phyloP scores from a whole-genome alignment of 371 early-diverging fungal genomes.

The Lichtheimia ramosa region DNA sequence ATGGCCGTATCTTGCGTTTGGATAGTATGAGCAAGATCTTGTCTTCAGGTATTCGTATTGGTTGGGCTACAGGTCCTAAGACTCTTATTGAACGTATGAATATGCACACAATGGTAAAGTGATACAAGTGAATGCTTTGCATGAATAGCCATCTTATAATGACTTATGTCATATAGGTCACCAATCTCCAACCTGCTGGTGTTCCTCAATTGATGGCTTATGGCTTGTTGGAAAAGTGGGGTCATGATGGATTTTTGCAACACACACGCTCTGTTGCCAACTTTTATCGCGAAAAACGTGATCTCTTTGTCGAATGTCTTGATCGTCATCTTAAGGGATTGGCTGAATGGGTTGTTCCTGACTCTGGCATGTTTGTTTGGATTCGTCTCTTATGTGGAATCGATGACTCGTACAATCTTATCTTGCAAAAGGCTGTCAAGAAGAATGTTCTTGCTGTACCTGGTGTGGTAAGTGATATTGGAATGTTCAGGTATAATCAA shows the following conservation, averaged over 20 bases:
- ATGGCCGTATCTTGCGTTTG: constrained; percentile 80
- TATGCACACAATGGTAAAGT: constrained; percentile 60
- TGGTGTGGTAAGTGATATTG: constrained; percentile 49
- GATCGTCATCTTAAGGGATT: constrained; percentile 58
- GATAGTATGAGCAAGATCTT: constrained; percentile 84
- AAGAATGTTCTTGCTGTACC: constrained; percentile 76
- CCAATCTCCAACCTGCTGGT: constrained; percentile 78
- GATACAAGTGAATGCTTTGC: not conserved
- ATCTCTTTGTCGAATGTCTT: constrained; percentile 57
- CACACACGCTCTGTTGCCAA: constrained; percentile 60
- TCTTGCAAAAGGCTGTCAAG: constrained; percentile 65
- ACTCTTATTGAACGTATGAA: constrained; percentile 68
- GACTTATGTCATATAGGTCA: constrained; percentile 26
- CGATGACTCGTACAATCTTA: constrained; percentile 62
- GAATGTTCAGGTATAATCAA: not conserved
- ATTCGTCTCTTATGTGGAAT: constrained; percentile 63
- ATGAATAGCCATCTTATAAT: not conserved
- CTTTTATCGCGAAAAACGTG: constrained; percentile 66
- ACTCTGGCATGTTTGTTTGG: constrained; percentile 87
- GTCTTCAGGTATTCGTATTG: constrained; percentile 78
- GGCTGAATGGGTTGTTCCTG: constrained; percentile 71
- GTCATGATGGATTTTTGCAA: constrained; percentile 60
- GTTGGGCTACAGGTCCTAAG: constrained; percentile 76
- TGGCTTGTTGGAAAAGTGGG: constrained; percentile 66
- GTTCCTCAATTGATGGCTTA: constrained; percentile 67